Conservation (phyloP, 306 rosid genomes). For the Casuarina equisetifolia region DNA sequence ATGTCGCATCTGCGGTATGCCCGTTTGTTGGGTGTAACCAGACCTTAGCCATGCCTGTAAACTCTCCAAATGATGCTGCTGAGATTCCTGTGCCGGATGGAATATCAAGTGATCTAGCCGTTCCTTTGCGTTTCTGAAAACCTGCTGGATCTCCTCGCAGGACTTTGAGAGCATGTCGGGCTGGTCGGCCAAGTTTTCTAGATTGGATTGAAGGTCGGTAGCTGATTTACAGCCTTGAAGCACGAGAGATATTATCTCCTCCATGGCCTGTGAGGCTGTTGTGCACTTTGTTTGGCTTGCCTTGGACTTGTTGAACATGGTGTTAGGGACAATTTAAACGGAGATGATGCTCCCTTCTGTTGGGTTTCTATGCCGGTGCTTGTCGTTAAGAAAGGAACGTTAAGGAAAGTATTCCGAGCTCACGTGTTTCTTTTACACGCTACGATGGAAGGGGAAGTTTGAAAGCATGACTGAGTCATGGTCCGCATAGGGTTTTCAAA, state of each 20-base stretch:
- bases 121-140: constrained; percentile 35
- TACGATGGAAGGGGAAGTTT: constrained; percentile 9
- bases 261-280: constrained; percentile 37
- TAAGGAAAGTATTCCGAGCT: not conserved
- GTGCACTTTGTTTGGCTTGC: not conserved
- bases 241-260: constrained; percentile 22
- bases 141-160: constrained; percentile 41
- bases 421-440: constrained; percentile 42
- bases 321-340: constrained; percentile 14
- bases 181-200: constrained; percentile 36
- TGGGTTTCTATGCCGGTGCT: constrained; percentile 34
- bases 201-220: constrained; percentile 39
- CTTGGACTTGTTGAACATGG: constrained; percentile 12
- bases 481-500: constrained; percentile 49
- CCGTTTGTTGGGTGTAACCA: constrained; percentile 17
- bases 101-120: constrained; percentile 6
- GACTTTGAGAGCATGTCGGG: constrained; percentile 30
- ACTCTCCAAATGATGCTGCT: constrained; percentile 28
- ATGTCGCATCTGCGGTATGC: constrained; percentile 28
- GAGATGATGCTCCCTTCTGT: constrained; percentile 10
- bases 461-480: constrained; percentile 55
- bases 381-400: not conserved
- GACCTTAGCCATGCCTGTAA: constrained; percentile 40
- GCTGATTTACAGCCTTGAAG: constrained; percentile 49
- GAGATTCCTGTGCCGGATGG: constrained; percentile 19